Base-by-base conservation (phyloP, 1,139 yeast species). In the Geotrichum fermentans region DNA sequence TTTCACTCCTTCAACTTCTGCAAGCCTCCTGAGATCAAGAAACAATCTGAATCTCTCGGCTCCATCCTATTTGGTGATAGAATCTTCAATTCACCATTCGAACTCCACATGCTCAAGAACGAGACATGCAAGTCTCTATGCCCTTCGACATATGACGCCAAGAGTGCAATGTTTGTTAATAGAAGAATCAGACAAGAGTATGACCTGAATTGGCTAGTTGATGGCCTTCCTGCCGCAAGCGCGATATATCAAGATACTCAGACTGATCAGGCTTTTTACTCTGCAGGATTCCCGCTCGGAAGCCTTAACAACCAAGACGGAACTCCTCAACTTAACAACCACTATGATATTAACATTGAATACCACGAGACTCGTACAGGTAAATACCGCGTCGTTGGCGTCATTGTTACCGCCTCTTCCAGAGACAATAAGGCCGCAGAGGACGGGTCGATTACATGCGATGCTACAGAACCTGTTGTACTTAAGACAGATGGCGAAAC, bases 31-130 rank as follows among this genome's bases (percentile, higher is more conserved):
- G 82, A 74, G 29, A 79, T 83, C 16, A 73, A 74, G 58, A 82
- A 83, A 58, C 96, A 88, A 66, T 80, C 88, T 58, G 97, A 90
- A 68, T 83, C 95, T 11, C 74, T 92, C 47, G 99, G 99, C 6
- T 83, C 97, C 1, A 83, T 92, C 56, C 75, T 92, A 51, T 89
- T 94, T 67, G 98, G 99, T 54, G 98, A 92, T 68, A 77, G 98
- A 63, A 89, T 92, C 56, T 89, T 86, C 73, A 83, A 87, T 63
- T 88, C 97, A 7, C 97, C 97, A 2, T 88, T 86, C 61, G 78
- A 83, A 50, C 72, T 92, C 57, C 73, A 77, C 44, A 86, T 92
- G 95, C 73, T 85, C 58, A 77, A 86, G 65, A 77, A 84, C 55
- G 77, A 77, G 58, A 64, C 73, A 10, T 92, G 98, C 73, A 73